phyloP scores from a whole-genome alignment of 495 filamentous ascomycete genomes.

The Aspergillus bridgeri region DNA sequence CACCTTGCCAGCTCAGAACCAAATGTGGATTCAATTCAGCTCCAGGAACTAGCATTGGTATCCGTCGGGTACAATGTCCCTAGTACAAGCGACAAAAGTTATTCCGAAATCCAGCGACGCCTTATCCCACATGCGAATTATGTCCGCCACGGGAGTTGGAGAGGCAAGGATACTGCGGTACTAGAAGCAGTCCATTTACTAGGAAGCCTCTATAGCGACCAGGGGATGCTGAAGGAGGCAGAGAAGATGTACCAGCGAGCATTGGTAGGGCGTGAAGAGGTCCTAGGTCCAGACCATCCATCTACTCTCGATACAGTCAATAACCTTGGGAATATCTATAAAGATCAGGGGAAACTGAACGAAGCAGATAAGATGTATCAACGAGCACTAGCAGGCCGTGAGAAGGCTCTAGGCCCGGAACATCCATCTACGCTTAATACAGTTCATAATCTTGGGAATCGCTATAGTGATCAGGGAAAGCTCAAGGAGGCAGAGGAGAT shows the following conservation, averaged over 20 bases:
- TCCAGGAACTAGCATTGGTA: constrained; percentile 24
- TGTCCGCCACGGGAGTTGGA: constrained; percentile 1
- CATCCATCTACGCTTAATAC: constrained; percentile 35
- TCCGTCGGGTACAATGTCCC: constrained; percentile 28
- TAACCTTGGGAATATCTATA: constrained; percentile 35
- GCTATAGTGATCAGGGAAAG: constrained; percentile 31
- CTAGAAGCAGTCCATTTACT: constrained; percentile 15
- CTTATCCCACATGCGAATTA: constrained; percentile 37
- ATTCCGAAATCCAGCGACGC: constrained; percentile 23
- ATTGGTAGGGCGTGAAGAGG: constrained; percentile 29
- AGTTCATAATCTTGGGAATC: constrained; percentile 29
- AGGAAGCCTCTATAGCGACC: constrained; percentile 22
- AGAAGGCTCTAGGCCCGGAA: constrained; percentile 35
- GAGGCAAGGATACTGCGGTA: constrained; percentile 7
- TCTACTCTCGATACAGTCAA: constrained; percentile 30
- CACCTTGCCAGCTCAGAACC: constrained; percentile 13
- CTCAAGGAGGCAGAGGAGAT: constrained; percentile 34
- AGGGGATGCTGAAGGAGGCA: constrained; percentile 30
- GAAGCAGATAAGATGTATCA: constrained; percentile 38
- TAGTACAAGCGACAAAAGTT: constrained; percentile 7
- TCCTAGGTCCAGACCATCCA: constrained; percentile 29
- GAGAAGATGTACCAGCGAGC: constrained; percentile 34
- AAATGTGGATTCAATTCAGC: constrained; percentile 4
- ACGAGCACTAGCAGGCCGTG: constrained; percentile 22
- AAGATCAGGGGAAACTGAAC: constrained; percentile 31